phyloP scores from a whole-genome alignment of 2,329 filamentous ascomycete species.

The Cryphonectria radicalis region DNA sequence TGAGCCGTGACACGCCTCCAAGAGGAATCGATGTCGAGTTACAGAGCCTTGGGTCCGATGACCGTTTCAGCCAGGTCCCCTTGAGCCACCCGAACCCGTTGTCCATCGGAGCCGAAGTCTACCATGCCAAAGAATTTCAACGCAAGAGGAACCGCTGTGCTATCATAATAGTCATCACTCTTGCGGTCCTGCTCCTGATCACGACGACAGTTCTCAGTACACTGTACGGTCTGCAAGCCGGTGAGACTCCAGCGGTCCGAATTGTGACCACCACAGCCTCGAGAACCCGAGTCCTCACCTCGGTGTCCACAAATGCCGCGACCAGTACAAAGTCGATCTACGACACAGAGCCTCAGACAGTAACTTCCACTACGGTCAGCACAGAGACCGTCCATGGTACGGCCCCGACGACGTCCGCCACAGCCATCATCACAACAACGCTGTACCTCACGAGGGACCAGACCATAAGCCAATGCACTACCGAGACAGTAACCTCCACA shows the following conservation, averaged over 20 bases:
- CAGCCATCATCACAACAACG: neutral
- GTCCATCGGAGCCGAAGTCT: neutral
- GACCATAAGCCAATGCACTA: neutral
- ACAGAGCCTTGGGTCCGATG: neutral
- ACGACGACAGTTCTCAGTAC: neutral
- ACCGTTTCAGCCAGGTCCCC: neutral
- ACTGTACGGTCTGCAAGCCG: neutral
- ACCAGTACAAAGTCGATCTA: neutral
- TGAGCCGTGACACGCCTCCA: neutral
- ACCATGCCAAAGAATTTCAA: slow-evolving; percentile 7
- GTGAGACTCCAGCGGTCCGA: neutral
- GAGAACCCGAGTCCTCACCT: neutral
- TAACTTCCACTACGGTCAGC: neutral
- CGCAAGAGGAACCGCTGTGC: neutral
- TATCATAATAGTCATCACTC: neutral
- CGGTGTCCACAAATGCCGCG: neutral
- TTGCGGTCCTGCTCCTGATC: neutral
- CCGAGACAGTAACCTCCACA: no score
- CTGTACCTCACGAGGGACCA: neutral
- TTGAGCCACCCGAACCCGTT: slow-evolving; percentile 1
- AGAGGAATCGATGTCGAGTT: neutral
- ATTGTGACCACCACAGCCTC: neutral
- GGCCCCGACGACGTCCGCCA: neutral
- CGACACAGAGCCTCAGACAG: neutral
- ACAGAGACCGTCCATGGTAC: neutral